Percentiles rank a stretch among this genome's conserved stretches.
phyloP scores from a whole-genome alignment of 1,139 yeast genomes.

The Meyerozyma elateridarum region DNA sequence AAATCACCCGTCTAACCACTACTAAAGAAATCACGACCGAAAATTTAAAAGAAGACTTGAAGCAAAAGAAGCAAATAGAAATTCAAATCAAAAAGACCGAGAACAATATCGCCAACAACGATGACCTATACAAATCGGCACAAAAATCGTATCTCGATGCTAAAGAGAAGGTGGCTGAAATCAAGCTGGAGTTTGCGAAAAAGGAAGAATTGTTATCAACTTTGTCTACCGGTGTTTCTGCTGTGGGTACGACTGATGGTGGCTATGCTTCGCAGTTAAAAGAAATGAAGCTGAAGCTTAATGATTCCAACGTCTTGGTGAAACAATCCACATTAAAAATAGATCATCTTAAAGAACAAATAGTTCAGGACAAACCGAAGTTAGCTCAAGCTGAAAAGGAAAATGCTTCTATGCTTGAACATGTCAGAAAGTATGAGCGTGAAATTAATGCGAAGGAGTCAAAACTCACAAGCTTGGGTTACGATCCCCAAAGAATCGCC shows the following conservation, averaged over 20 bases:
- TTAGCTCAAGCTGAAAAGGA: constrained; percentile 53
- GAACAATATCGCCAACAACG: constrained; percentile 24
- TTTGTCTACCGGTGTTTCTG: constrained; percentile 84
- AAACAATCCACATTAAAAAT: constrained; percentile 61
- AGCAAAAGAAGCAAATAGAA: constrained; percentile 15
- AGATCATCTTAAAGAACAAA: constrained; percentile 51
- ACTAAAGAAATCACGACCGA: constrained; percentile 53
- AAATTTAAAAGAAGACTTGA: constrained; percentile 47
- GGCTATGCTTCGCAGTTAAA: constrained; percentile 77
- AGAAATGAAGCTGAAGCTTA: constrained; percentile 55
- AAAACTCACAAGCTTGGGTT: constrained; percentile 52
- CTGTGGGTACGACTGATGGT: constrained; percentile 72
- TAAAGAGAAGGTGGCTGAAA: constrained; percentile 35
- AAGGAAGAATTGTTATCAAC: constrained; percentile 82
- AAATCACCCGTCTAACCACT: constrained; percentile 64
- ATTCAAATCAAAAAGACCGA: constrained; percentile 15
- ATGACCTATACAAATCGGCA: constrained; percentile 21
- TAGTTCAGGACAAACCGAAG: constrained; percentile 49
- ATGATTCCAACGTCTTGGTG: constrained; percentile 50
- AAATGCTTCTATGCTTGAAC: constrained; percentile 35
- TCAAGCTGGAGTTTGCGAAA: constrained; percentile 48
- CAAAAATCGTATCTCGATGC: constrained; percentile 39
- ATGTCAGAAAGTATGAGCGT: constrained; percentile 39
- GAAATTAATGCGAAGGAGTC: constrained; percentile 37
- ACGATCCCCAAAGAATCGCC: constrained; percentile 45